These are phyloP conservation scores for Eutypa lata DNA, from an alignment of 2,329 filamentous ascomycete genomes.

Conservation along the genomic window DNA sequence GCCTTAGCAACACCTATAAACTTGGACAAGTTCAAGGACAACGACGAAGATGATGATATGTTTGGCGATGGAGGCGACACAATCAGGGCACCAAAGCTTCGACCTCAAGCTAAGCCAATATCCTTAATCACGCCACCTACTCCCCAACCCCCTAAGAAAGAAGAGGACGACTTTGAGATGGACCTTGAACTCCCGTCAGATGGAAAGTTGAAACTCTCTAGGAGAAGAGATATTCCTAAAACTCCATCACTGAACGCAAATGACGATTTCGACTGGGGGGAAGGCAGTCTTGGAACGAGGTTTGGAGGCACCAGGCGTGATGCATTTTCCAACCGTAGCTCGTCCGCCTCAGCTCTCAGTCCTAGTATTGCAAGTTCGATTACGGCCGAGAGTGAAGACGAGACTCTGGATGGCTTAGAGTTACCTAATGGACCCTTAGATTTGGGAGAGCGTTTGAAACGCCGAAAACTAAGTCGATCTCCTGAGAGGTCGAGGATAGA, in stretches of 20 bases:
- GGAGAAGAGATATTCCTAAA: slow-evolving; percentile 58
- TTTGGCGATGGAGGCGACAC: slow-evolving; percentile 63
- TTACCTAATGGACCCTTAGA: slow-evolving; percentile 81
- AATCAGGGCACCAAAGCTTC: slow-evolving; percentile 61
- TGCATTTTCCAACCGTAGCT: slow-evolving; percentile 76
- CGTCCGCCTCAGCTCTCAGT: slow-evolving; percentile 83
- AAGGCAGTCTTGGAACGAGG: slow-evolving; percentile 86
- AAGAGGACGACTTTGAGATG: slow-evolving; percentile 63
- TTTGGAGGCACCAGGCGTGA: slow-evolving; percentile 84
- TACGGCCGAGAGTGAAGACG: slow-evolving; percentile 89
- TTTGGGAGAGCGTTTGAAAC: slow-evolving; percentile 74
- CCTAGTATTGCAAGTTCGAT: slow-evolving; percentile 90
- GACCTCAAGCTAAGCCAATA: slow-evolving; percentile 17
- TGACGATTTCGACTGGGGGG: slow-evolving; percentile 90
- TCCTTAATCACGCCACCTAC: slow-evolving; percentile 55
- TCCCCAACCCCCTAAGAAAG: slow-evolving; percentile 47
- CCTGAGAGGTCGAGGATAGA: slow-evolving; percentile 45
- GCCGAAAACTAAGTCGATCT: slow-evolving; percentile 61
- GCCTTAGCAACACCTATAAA: slow-evolving; percentile 47
- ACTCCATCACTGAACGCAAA: slow-evolving; percentile 55
- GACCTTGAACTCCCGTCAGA: slow-evolving; percentile 70
- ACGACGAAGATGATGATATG: slow-evolving; percentile 57
- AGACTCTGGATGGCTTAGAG: slow-evolving; percentile 84
- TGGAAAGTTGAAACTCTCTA: slow-evolving; percentile 63
- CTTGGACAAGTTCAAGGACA: slow-evolving; percentile 63